Evolutionary conservation across 768 basidiomycete species (phyloP), one percentile per base, ranked within the genome.

Genomic region (Russula emetica): DNA sequence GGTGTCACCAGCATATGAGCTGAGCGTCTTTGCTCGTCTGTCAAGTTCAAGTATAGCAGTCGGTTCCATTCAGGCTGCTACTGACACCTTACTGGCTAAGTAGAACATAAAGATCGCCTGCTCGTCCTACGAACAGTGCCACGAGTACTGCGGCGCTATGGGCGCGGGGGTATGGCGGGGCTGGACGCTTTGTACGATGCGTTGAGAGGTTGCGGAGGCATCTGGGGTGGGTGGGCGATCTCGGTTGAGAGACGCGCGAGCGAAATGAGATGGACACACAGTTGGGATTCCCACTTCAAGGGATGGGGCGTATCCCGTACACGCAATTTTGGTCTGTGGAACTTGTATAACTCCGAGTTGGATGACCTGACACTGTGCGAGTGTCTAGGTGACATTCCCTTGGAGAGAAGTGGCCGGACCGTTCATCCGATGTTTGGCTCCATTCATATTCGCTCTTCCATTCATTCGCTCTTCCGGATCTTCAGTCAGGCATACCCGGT

Each of bases 1-100:
- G 0, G 94, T 96, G 72, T 95, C 94, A 0, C 91, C 91, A 0
- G 93, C 89, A 69, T 90, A 96, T 10, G 86, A 80, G 42, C 85
- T 78, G 68, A 96, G 76, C 3, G 82, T 82, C 0, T 86, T 79
- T 1, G 92, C 85, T 2, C 93, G 85, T 65, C 93, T 95, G 55
- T 58, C 28, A 36, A n/a, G n/a, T n/a, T n/a, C n/a, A n/a, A 11
- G 45, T 5, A 55, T 54, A 28, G 51, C 32, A n/a, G 34, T 55
- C 47, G 52, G 49, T 22, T 24, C 26, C 30, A 18, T 22, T n/a
- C n/a, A 18, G 28, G 24, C 55, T n/a, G 32, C 2, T 26, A n/a
- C n/a, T n/a, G n/a, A n/a, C n/a, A 70, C 18, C 88, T 70, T 71
- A 90, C 91, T 86, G 79, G 70, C 84, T 92, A n/a, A 95, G 79